A percentile compares a stretch with the other conserved stretches of the same genome.
phyloP scores from a whole-genome alignment of 2,329 filamentous ascomycete genomes.

The Pleurostoma richardsiae region DNA sequence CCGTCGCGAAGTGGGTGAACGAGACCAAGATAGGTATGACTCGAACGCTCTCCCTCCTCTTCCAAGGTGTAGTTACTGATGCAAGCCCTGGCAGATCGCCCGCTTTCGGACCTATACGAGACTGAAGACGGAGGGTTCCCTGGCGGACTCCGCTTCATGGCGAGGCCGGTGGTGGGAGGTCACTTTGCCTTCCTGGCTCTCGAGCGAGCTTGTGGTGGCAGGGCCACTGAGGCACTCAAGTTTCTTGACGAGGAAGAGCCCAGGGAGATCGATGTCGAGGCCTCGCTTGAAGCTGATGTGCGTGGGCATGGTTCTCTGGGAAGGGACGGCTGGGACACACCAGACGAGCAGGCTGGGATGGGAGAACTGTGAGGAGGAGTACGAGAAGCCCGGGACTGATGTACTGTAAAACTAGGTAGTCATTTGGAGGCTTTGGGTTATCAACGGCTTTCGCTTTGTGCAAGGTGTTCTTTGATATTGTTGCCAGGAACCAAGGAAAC shows the following conservation, averaged over 20 bases:
- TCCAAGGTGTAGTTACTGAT: conserved; percentile 7
- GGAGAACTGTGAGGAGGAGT: neutral
- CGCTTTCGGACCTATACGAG: conserved; percentile 77
- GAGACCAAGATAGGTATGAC: conserved; percentile 63
- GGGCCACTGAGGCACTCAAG: conserved; percentile 51
- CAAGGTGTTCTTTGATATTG: no score
- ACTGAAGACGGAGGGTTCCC: conserved; percentile 74
- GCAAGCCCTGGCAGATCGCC: conserved; percentile 47
- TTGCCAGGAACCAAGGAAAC: no score
- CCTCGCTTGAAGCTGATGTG: conserved; percentile 9
- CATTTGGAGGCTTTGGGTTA: no score
- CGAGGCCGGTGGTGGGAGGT: conserved; percentile 76
- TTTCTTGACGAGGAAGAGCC: conserved; percentile 37
- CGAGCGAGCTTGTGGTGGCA: conserved; percentile 71
- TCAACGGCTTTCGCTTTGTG: no score
- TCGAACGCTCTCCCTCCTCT: neutral
- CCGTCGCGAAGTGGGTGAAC: conserved; percentile 76
- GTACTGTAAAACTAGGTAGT: no score
- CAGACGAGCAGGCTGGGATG: conserved; percentile 11
- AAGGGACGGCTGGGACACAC: conserved; percentile 11
- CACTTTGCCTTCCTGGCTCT: conserved; percentile 84
- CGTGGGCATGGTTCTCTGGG: conserved; percentile 8
- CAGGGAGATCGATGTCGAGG: conserved; percentile 25
- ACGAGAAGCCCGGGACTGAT: no score
- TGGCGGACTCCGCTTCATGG: conserved; percentile 71